phyloP scores from a whole-genome alignment of 805 yeast species.

The Komagataella populi region DNA sequence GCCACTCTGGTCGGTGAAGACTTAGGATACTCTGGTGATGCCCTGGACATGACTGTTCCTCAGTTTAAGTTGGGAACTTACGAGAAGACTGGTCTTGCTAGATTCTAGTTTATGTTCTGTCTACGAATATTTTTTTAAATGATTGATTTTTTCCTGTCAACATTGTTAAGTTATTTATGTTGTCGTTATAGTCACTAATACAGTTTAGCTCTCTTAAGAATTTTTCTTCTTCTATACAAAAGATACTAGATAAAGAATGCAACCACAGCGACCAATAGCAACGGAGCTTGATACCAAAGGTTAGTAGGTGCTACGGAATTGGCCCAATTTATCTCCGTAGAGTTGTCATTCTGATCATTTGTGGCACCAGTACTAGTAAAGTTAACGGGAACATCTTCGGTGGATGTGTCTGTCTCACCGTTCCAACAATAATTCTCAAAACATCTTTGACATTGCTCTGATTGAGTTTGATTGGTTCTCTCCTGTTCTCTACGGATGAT shows the following conservation, averaged over 20 bases:
- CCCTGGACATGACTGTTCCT: constrained; percentile 14
- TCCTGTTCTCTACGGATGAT: constrained; percentile 38
- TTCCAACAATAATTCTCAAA: constrained; percentile 58
- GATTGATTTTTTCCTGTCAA: not conserved
- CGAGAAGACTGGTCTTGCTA: constrained; percentile 14
- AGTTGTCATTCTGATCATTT: constrained; percentile 12
- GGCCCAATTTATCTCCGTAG: not conserved
- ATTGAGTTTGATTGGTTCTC: constrained; percentile 30
- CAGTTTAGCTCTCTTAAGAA: not conserved
- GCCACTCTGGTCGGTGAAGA: constrained; percentile 16
- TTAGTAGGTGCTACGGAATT: not conserved
- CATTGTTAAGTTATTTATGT: not conserved
- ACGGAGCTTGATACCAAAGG: not conserved
- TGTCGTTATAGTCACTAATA: not conserved
- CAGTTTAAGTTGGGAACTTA: constrained; percentile 14
- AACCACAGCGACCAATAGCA: not conserved
- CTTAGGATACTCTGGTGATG: constrained; percentile 15
- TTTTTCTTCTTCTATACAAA: no score
- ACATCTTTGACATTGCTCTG: constrained; percentile 62
- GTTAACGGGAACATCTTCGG: constrained; percentile 13
- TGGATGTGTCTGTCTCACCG: constrained; percentile 12
- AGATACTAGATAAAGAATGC: not conserved
- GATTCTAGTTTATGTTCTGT: constrained; percentile 7
- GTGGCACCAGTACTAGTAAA: constrained; percentile 27
- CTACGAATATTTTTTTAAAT: not conserved